A percentile compares a stretch with the other conserved stretches of the same genome.
These are phyloP conservation scores for Aspergillus diversus DNA, from an alignment of 495 filamentous ascomycete genomes.

Conservation along the genomic window DNA sequence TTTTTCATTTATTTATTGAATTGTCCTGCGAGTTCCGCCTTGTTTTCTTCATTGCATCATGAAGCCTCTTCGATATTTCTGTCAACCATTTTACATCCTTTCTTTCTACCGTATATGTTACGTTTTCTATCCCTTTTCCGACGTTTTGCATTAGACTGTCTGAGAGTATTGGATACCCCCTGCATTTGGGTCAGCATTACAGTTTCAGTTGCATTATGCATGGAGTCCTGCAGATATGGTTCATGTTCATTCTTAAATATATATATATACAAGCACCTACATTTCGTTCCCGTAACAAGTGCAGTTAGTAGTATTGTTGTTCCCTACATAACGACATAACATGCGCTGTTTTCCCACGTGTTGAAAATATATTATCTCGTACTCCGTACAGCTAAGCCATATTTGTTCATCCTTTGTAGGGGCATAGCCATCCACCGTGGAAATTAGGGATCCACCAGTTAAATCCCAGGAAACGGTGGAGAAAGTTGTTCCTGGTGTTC, in stretches of 20 bases:
- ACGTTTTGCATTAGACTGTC: constrained; percentile 3
- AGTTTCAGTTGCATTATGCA: constrained; percentile 3
- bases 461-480: too few relatives aligned
- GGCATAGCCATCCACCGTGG: too few relatives aligned
- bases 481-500: too few relatives aligned
- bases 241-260: background rate
- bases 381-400: too few relatives aligned
- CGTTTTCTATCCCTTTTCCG: background rate
- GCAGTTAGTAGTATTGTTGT: too few relatives aligned
- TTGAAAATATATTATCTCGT: too few relatives aligned
- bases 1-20: background rate
- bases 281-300: too few relatives aligned
- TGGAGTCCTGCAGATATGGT: background rate
- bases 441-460: too few relatives aligned
- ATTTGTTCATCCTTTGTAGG: too few relatives aligned
- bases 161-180: constrained; percentile 1
- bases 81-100: background rate
- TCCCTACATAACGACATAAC: too few relatives aligned
- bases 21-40: too few relatives aligned
- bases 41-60: background rate
- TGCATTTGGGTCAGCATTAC: constrained; percentile 5
- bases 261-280: background rate
- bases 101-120: background rate
- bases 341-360: too few relatives aligned
- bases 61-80: background rate